Evolutionary conservation across 225 moss, liverwort and hornwort genomes (phyloP).

Genomic region (Sphagnum tenellum): DNA sequence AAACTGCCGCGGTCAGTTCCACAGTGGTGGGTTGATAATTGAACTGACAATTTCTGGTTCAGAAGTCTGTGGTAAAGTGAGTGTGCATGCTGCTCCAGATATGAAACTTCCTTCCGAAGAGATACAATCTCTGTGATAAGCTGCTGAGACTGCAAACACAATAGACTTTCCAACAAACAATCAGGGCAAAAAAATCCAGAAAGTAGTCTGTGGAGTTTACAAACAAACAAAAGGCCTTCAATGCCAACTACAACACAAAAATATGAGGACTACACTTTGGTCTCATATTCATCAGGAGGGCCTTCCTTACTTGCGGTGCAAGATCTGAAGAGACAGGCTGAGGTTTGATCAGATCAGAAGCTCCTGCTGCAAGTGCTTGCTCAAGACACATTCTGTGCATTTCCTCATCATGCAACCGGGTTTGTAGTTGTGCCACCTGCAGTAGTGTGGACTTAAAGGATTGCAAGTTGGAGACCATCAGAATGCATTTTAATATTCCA

Average conservation of each 20-base stretch:
- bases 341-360: conserved; percentile 5
- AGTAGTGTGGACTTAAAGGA: conserved; percentile 3
- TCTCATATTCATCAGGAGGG: neutral
- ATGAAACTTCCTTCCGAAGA: conserved; percentile 74
- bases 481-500: no score
- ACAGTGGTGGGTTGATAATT: conserved; percentile 8
- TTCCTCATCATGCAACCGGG: conserved; percentile 64
- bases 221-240: neutral
- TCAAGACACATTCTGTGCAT: conserved; percentile 66
- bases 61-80: conserved; percentile 70
- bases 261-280: neutral
- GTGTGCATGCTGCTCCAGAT: conserved; percentile 79
- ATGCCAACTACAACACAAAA: neutral
- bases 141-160: conserved; percentile 51
- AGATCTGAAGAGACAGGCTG: conserved; percentile 16
- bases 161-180: neutral
- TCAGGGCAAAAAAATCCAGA: neutral
- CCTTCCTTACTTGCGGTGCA: conserved; percentile 34
- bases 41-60: conserved; percentile 35
- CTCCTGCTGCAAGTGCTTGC: conserved; percentile 38
- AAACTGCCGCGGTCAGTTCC: conserved; percentile 34
- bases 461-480: no score
- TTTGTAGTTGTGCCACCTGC: conserved; percentile 82
- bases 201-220: no score
- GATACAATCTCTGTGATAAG: conserved; percentile 68